Conservation (phyloP, 2,329 filamentous ascomycete genomes). For the Diaporthe longicolla region DNA sequence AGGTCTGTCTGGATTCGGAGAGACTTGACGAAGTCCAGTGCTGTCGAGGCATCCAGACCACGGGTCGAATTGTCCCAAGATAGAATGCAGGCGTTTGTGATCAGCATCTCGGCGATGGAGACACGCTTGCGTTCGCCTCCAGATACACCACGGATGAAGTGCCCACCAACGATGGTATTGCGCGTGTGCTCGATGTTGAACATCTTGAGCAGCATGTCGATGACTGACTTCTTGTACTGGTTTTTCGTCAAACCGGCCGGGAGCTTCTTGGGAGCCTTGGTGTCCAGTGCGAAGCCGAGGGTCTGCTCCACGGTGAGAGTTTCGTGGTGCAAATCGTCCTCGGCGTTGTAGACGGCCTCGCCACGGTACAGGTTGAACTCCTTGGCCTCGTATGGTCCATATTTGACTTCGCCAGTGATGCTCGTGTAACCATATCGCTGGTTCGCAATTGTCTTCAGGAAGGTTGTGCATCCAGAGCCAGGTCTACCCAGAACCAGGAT, state of each 20-base stretch:
- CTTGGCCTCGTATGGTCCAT: slow-evolving; percentile 79
- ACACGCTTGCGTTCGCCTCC: slow-evolving; percentile 86
- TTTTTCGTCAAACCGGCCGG: slow-evolving; percentile 79
- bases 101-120: slow-evolving; percentile 86
- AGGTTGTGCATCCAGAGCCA: slow-evolving; percentile 79
- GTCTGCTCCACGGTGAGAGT: slow-evolving; percentile 92
- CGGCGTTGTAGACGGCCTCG: slow-evolving; percentile 88
- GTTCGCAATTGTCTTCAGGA: slow-evolving; percentile 78
- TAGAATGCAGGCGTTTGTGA: slow-evolving; percentile 78
- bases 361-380: slow-evolving; percentile 84
- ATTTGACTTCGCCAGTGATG: slow-evolving; percentile 78
- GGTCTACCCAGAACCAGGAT: slow-evolving; percentile 85
- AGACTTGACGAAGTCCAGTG: slow-evolving; percentile 69
- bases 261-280: slow-evolving; percentile 86
- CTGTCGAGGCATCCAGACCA: slow-evolving; percentile 69
- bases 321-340: slow-evolving; percentile 88
- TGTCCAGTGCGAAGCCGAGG: slow-evolving; percentile 85
- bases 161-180: slow-evolving; percentile 87
- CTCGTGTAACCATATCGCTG: slow-evolving; percentile 71
- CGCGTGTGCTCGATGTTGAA: slow-evolving; percentile 94
- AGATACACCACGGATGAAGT: slow-evolving; percentile 83
- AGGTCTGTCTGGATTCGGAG: slow-evolving; percentile 86
- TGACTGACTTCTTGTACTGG: slow-evolving; percentile 83
- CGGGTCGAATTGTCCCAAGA: slow-evolving; percentile 80
- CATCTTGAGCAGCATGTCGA: slow-evolving; percentile 85